These are phyloP conservation scores for Termitomyces sp. DNA, from an alignment of 768 basidiomycete genomes.

Conservation along the genomic window DNA sequence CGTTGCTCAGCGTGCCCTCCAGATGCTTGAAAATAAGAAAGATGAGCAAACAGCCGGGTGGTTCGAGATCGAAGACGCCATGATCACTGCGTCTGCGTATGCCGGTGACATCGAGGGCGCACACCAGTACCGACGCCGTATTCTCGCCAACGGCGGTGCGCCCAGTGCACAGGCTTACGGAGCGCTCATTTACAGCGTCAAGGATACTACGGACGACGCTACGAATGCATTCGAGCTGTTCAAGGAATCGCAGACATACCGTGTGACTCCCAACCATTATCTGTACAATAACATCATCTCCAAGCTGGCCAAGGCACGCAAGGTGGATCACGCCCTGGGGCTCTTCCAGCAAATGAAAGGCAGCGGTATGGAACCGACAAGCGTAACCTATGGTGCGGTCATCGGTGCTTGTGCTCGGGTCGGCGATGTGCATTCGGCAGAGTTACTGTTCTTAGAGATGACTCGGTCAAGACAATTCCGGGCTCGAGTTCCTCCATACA, in stretches of 20 bases:
- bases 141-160: constrained; percentile 69
- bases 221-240: constrained; percentile 82
- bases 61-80: constrained; percentile 79
- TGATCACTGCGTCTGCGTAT: constrained; percentile 85
- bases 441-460: constrained; percentile 87
- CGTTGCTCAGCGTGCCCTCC: constrained; percentile 57
- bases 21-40: constrained; percentile 35
- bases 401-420: constrained; percentile 93
- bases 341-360: constrained; percentile 87
- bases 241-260: constrained; percentile 64
- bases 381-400: constrained; percentile 92
- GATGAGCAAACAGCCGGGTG: constrained; percentile 53
- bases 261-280: constrained; percentile 76
- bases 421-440: constrained; percentile 80
- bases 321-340: constrained; percentile 83
- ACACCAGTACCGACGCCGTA: constrained; percentile 71
- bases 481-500: constrained; percentile 91
- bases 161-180: constrained; percentile 92
- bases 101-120: constrained; percentile 75
- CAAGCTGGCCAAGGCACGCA: constrained; percentile 90
- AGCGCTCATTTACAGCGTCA: constrained; percentile 78
- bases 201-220: constrained; percentile 95
- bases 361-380: constrained; percentile 54
- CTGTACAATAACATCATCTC: constrained; percentile 98
- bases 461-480: constrained; percentile 60